phyloP scores from a whole-genome alignment of 139 green algal species.

The Cymbomonas tetramitiformis region DNA sequence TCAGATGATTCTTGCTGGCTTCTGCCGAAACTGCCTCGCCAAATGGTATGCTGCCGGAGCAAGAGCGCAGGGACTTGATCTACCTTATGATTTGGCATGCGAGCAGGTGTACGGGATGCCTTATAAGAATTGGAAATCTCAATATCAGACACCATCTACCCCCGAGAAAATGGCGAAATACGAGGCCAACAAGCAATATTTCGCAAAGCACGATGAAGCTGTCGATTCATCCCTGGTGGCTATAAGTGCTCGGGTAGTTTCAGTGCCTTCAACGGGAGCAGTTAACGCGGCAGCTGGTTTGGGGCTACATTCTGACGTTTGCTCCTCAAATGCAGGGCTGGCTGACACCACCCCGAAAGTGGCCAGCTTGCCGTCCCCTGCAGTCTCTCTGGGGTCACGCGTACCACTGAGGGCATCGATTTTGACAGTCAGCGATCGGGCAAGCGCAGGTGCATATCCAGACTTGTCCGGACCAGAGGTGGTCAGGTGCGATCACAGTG shows the following conservation, averaged over 20 bases:
- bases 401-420: too few species aligned
- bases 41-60: slow-evolving; percentile 9
- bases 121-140: slow-evolving; percentile 11
- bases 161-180: slow-evolving; percentile 4
- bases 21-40: slow-evolving; percentile 18
- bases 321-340: too few species aligned
- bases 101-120: slow-evolving; percentile 12
- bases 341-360: too few species aligned
- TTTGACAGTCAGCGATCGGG: slow-evolving; percentile 7
- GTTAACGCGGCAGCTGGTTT: too few species aligned
- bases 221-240: too few species aligned
- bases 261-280: too few species aligned
- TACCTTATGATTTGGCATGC: slow-evolving; percentile 4
- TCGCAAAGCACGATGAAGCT: slow-evolving; percentile 17
- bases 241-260: too few species aligned
- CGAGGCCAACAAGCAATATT: background rate
- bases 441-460: background rate
- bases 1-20: slow-evolving; percentile 14
- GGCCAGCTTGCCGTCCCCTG: too few species aligned
- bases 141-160: slow-evolving; percentile 13
- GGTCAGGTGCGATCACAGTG: background rate
- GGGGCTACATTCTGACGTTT: too few species aligned
- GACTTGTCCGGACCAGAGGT: background rate
- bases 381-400: too few species aligned
- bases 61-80: background rate